Conservation (phyloP, 371 early-diverging fungal genomes). For the Choanephora cucurbitarum region DNA sequence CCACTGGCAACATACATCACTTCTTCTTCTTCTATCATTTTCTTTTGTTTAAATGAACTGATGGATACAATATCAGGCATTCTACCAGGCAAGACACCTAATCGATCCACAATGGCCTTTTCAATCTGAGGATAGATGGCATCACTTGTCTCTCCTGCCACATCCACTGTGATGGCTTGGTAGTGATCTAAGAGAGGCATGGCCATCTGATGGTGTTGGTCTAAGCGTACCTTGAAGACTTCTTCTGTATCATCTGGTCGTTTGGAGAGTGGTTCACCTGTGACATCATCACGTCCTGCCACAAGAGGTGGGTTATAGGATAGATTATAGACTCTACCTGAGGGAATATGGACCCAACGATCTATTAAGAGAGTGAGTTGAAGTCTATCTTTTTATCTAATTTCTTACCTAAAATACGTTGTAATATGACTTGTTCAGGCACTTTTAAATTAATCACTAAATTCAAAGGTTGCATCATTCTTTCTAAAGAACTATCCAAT, state of each 20-base stretch:
- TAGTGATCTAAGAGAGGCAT: conserved; percentile 85
- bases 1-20: no score
- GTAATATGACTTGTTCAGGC: conserved; percentile 87
- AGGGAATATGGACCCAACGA: conserved; percentile 93
- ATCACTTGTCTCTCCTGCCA: conserved; percentile 82
- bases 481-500: conserved; percentile 67
- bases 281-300: conserved; percentile 88
- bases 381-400: neutral
- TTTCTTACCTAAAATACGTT: conserved; percentile 78
- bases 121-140: conserved; percentile 88
- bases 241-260: conserved; percentile 93
- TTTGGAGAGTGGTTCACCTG: conserved; percentile 87
- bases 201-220: conserved; percentile 75
- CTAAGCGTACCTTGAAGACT: conserved; percentile 77
- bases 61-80: conserved; percentile 13
- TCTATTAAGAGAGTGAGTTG: conserved; percentile 48
- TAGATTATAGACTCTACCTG: conserved; percentile 92
- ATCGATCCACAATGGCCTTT: conserved; percentile 48
- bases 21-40: no score
- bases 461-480: conserved; percentile 67
- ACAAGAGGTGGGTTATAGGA: conserved; percentile 91
- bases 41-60: conserved; percentile 9
- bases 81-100: conserved; percentile 41
- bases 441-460: conserved; percentile 90
- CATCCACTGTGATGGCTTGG: conserved; percentile 63